Evolutionary conservation across 495 filamentous ascomycete species (phyloP), one percentile per base, ranked within the genome.

Genomic region (Tetracladium setigerum): DNA sequence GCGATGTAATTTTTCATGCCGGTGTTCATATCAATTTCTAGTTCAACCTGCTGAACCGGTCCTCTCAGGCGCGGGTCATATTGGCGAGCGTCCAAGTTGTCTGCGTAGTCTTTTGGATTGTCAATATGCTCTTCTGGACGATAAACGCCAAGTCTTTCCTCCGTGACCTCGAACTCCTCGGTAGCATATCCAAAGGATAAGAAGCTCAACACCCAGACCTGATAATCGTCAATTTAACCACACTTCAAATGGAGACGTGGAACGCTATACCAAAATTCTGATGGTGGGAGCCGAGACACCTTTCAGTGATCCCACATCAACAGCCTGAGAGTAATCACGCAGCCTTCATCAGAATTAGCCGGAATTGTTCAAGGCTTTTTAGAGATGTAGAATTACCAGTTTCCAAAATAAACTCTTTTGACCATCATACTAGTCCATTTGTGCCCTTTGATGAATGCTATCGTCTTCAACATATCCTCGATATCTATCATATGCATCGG

Each of bases 1-100:
- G 90, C 84, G 51, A 98, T 96, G 64, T 98, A 98, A 62, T 97
- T 96, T 67, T 98, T 98, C 91, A 98, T 95, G 11, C 88, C 89
- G 4, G 89, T 95, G 4, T 82, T 63, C 4, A 70, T 73, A 59
- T 97, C 92, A 41, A 97, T 76, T 24, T 87, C 83, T 16, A 95
- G 79, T 57, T 98, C 92, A 17, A 76, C 59, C 1, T 78, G 77
- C 36, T 73, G 67, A 13, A 97, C 78, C 0, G 86, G 90, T 1
- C 77, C 79, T 31, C 92, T 80, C 10, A 97, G 77, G 10, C 92
- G 82, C n/a, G 73, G 66, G 59, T 98, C 92, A 59, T 76, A 95
- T 54, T 84, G 73, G 44, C 88, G 77, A 5, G 92, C 92, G 67
- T 98, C 91, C 41, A 76, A 54, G 53, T 86, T 85, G 56, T 96